Conservation (phyloP, 371 early-diverging fungal species). For the Rhizopus arrhizus region DNA sequence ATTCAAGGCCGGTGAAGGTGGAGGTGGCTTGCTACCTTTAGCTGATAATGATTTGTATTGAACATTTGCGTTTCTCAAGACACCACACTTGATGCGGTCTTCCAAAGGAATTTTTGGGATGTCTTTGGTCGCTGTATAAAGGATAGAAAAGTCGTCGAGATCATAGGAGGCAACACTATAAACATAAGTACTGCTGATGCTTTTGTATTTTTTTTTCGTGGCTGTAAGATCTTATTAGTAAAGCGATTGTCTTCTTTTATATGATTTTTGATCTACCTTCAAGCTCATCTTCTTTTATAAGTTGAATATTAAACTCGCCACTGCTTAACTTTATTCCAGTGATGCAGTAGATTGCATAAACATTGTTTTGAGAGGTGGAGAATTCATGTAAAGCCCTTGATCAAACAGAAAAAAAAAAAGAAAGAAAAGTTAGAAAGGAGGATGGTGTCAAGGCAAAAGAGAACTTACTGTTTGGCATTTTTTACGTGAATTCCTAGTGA, state of each 20-base stretch:
- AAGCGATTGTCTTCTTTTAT: background rate
- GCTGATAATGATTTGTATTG: background rate
- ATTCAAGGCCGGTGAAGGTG: background rate
- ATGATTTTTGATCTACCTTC: constrained; percentile 15
- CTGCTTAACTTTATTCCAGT: constrained; percentile 6
- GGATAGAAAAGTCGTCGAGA: constrained; percentile 9
- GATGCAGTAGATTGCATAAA: constrained; percentile 18
- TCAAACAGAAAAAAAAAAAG: background rate
- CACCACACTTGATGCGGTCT: constrained; percentile 19
- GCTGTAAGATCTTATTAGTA: background rate
- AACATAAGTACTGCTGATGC: constrained; percentile 14
- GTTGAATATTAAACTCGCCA: constrained; percentile 16
- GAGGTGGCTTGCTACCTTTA: constrained; percentile 1
- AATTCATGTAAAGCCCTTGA: constrained; percentile 22
- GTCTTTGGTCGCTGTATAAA: constrained; percentile 17
- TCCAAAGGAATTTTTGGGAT: constrained; percentile 8
- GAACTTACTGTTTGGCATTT: constrained; percentile 29
- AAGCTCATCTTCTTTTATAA: constrained; percentile 16
- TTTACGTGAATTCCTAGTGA: constrained; percentile 19
- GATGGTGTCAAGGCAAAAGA: background rate
- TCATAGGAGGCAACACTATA: constrained; percentile 17
- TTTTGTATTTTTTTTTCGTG: constrained; percentile 12
- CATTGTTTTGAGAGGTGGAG: constrained; percentile 1
- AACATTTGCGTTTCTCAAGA: constrained; percentile 9
- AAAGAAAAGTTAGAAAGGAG: background rate